Percentiles rank a stretch among this genome's conserved stretches.
Conservation (phyloP, 129 eudicot genomes). For the Mikania micrantha region DNA sequence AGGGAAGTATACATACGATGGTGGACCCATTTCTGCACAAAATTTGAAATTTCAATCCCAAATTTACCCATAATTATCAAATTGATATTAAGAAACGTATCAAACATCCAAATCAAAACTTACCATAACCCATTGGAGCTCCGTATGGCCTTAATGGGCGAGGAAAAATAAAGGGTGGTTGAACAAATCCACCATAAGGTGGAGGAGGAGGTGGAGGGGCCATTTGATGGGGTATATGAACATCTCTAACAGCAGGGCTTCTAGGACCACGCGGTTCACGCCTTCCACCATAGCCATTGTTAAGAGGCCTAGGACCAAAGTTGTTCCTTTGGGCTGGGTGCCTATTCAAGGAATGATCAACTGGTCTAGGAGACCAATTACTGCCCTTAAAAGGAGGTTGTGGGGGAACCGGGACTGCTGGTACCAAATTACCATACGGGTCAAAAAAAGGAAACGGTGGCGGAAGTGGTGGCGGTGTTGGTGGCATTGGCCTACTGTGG, state of each 20-base stretch:
- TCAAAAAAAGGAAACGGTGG: conserved; percentile 52
- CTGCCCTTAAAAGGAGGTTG: conserved; percentile 30
- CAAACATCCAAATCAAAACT: conserved; percentile 3
- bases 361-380: conserved; percentile 38
- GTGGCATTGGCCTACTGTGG: conserved; percentile 30
- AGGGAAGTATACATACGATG: conserved; percentile 40
- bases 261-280: conserved; percentile 40
- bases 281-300: conserved; percentile 56
- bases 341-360: conserved; percentile 39
- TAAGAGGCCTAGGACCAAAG: conserved; percentile 31
- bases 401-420: conserved; percentile 25
- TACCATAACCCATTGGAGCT: conserved; percentile 59
- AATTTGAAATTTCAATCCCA: neutral
- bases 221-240: conserved; percentile 38
- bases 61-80: neutral
- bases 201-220: conserved; percentile 35
- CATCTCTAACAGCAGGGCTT: conserved; percentile 30
- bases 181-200: conserved; percentile 37
- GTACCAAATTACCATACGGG: conserved; percentile 34
- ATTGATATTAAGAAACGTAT: neutral
- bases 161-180: conserved; percentile 38
- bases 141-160: conserved; percentile 43
- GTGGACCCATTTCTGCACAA: conserved; percentile 43
- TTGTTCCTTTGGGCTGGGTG: conserved; percentile 44
- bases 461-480: conserved; percentile 44